These are phyloP conservation scores for Alternaria postmessia DNA, from an alignment of 2,329 filamentous ascomycete species.

Conservation along the genomic window DNA sequence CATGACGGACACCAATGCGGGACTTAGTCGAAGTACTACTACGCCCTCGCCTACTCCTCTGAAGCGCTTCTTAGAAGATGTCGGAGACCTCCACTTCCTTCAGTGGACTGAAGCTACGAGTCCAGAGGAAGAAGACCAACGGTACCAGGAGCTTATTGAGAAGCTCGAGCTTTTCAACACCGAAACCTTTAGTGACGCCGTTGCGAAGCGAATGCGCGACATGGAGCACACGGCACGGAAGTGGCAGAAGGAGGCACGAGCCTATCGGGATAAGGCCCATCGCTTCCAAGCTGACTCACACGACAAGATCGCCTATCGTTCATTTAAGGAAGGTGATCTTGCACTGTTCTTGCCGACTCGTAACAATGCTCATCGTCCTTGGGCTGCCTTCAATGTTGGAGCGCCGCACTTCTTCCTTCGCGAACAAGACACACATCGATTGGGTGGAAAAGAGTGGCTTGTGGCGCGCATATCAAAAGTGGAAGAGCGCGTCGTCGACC, in stretches of 20 bases:
- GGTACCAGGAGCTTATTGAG: slow-evolving; percentile 77
- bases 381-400: slow-evolving; percentile 98
- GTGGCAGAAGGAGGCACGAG: slow-evolving; percentile 86
- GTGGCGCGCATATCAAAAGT: slow-evolving; percentile 90
- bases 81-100: slow-evolving; percentile 74
- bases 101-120: slow-evolving; percentile 82
- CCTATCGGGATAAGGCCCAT: slow-evolving; percentile 87
- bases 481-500: slow-evolving; percentile 90
- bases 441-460: slow-evolving; percentile 91
- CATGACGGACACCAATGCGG: slow-evolving; percentile 50
- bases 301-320: slow-evolving; percentile 93
- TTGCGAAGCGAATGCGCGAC: slow-evolving; percentile 90
- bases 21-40: slow-evolving; percentile 60
- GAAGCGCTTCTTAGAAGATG: slow-evolving; percentile 66
- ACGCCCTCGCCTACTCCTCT: slow-evolving; percentile 63
- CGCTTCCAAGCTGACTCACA: slow-evolving; percentile 82
- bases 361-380: slow-evolving; percentile 92
- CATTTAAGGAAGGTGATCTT: slow-evolving; percentile 96
- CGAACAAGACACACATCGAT: slow-evolving; percentile 86
- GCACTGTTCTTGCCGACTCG: slow-evolving; percentile 93
- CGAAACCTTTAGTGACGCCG: slow-evolving; percentile 81
- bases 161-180: slow-evolving; percentile 81
- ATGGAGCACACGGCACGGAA: slow-evolving; percentile 93
- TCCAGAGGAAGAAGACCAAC: slow-evolving; percentile 71
- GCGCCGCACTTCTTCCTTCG: slow-evolving; percentile 97